phyloP scores from a whole-genome alignment of 495 filamentous ascomycete genomes.

The Friedmanniomyces simplex region DNA sequence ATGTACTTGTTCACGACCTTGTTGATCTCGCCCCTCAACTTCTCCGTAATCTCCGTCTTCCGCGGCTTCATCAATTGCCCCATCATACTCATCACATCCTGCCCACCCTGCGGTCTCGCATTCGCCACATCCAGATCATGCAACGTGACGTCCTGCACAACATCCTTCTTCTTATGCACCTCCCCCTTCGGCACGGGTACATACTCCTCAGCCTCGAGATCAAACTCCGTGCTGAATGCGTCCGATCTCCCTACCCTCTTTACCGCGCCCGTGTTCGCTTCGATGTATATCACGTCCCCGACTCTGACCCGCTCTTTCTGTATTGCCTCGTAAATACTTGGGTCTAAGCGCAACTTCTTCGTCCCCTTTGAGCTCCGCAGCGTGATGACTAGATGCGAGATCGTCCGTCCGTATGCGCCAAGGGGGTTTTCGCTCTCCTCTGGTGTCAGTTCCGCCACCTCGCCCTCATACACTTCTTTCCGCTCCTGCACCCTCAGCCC shows the following conservation, averaged over 20 bases:
- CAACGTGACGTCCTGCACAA: conserved; percentile 96
- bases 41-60: conserved; percentile 97
- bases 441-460: conserved; percentile 90
- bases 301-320: conserved; percentile 95
- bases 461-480: conserved; percentile 95
- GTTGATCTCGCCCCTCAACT: conserved; percentile 90
- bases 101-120: conserved; percentile 83
- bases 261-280: conserved; percentile 94
- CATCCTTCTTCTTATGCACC: conserved; percentile 99
- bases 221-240: conserved; percentile 95
- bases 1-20: conserved; percentile 98
- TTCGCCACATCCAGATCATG: conserved; percentile 97
- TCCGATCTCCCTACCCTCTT: conserved; percentile 93
- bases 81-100: conserved; percentile 99
- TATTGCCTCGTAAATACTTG: conserved; percentile 96
- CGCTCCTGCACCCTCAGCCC: conserved; percentile 89
- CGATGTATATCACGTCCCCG: conserved; percentile 96
- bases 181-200: conserved; percentile 97
- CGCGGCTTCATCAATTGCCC: conserved; percentile 97
- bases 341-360: conserved; percentile 93
- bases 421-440: conserved; percentile 98
- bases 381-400: conserved; percentile 78
- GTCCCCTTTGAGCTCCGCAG: conserved; percentile 86
- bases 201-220: conserved; percentile 96
- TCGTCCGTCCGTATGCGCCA: conserved; percentile 88